Conservation (phyloP, 202 grass and related monocot species). For the Carex arenaria region DNA sequence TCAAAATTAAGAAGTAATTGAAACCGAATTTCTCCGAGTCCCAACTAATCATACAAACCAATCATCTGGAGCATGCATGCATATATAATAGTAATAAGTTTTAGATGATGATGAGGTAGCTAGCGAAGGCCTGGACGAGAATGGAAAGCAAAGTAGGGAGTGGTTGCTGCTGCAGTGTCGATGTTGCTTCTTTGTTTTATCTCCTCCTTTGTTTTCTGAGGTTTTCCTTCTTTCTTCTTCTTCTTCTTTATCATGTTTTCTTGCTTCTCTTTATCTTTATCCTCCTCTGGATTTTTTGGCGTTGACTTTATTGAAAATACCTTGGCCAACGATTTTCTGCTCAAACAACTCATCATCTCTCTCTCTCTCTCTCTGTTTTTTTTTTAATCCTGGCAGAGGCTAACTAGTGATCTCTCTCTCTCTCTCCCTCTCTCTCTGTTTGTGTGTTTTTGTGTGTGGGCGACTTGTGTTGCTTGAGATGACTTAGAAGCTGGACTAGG, state of each 20-base stretch:
- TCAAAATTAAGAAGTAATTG: neutral
- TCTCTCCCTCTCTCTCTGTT: no score
- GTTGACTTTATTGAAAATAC: neutral
- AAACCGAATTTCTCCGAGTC: neutral
- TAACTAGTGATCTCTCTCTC: no score
- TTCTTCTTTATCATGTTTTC: neutral
- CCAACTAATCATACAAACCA: no score
- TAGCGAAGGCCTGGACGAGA: conserved; percentile 14
- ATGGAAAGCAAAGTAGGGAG: conserved; percentile 18
- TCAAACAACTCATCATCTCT: neutral
- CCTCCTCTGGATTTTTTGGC: neutral
- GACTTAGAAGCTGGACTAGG: neutral
- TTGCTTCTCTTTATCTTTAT: conserved; percentile 8
- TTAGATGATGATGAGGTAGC: neutral
- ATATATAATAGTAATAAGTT: neutral
- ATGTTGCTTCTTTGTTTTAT: conserved; percentile 16
- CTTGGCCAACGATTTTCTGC: neutral
- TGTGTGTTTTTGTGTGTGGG: no score
- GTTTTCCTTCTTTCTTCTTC: neutral
- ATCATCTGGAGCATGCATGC: neutral
- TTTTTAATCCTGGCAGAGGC: no score
- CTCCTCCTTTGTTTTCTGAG: conserved; percentile 6
- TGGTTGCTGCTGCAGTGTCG: neutral
- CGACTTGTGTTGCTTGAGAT: neutral
- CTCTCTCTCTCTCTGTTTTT: neutral